phyloP scores from a whole-genome alignment of 768 basidiomycete genomes.

The Lactarius vividus region DNA sequence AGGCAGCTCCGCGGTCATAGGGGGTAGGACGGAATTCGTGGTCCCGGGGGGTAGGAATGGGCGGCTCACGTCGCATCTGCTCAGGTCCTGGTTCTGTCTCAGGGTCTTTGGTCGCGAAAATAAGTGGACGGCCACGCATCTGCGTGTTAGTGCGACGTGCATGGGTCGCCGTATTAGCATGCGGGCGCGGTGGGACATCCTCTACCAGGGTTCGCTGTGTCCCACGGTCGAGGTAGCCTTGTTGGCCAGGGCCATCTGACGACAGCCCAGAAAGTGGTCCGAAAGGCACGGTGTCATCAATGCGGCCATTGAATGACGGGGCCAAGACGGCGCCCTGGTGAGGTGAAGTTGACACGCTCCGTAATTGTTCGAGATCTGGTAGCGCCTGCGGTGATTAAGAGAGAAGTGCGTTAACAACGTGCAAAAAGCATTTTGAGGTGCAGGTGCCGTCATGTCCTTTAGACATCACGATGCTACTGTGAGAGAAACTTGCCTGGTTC shows the following conservation, averaged over 20 bases:
- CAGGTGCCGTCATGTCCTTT: slow-evolving; percentile 5
- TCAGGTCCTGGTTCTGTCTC: slow-evolving; percentile 7
- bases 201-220: neutral
- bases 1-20: slow-evolving; percentile 2
- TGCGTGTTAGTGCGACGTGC: slow-evolving; percentile 15
- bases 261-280: neutral
- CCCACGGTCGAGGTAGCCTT: neutral
- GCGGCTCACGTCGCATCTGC: slow-evolving; percentile 9
- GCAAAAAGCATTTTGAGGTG: slow-evolving; percentile 7
- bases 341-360: neutral
- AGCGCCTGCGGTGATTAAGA: slow-evolving; percentile 19
- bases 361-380: slow-evolving; percentile 3
- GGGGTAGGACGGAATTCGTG: neutral
- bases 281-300: neutral
- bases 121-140: neutral
- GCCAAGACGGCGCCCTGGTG: slow-evolving; percentile 3
- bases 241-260: neutral
- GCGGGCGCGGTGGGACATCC: neutral
- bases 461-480: neutral
- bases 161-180: neutral
- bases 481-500: slow-evolving; percentile 23
- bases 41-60: neutral
- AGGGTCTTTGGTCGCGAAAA: neutral
- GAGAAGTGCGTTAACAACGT: slow-evolving; percentile 15
- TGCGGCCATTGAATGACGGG: slow-evolving; percentile 10